phyloP scores from a whole-genome alignment of 768 basidiomycete genomes.

The Mycena leptocephala region DNA sequence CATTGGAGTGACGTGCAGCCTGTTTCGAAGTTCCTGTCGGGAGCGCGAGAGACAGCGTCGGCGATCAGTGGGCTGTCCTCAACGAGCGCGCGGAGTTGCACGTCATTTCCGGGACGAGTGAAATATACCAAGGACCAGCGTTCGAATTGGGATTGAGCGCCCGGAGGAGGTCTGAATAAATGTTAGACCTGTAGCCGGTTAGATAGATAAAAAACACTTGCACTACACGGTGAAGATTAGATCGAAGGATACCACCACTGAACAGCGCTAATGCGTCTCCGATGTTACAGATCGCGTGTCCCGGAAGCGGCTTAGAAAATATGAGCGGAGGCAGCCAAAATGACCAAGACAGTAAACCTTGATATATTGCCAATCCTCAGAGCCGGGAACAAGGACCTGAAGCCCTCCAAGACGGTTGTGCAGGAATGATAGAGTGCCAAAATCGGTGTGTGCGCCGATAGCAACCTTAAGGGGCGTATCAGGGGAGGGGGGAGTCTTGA shows the following conservation, averaged over 20 bases:
- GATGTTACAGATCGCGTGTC: background rate
- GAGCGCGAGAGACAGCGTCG: constrained; percentile 55
- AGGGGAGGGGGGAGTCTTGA: constrained; percentile 62
- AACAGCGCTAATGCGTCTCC: background rate
- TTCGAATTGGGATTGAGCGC: constrained; percentile 64
- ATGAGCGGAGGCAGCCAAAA: background rate
- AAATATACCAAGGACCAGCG: constrained; percentile 83
- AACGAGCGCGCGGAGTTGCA: constrained; percentile 65
- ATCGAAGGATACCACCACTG: background rate
- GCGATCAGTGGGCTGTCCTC: constrained; percentile 69
- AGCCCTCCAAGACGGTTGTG: constrained; percentile 82
- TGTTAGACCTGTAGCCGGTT: constrained; percentile 13
- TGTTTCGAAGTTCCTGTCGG: constrained; percentile 56
- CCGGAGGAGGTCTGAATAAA: constrained; percentile 70
- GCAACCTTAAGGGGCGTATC: constrained; percentile 54
- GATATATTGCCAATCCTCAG: constrained; percentile 78
- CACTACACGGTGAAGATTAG: background rate
- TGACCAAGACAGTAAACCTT: constrained; percentile 57
- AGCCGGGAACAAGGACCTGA: constrained; percentile 76
- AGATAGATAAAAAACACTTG: background rate
- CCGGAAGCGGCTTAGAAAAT: background rate
- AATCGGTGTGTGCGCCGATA: constrained; percentile 82
- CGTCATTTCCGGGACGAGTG: constrained; percentile 71
- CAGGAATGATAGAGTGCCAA: constrained; percentile 81
- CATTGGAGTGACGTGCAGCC: constrained; percentile 58